phyloP scores from a whole-genome alignment of 2,329 filamentous ascomycete species.

The Triangularia setosa region DNA sequence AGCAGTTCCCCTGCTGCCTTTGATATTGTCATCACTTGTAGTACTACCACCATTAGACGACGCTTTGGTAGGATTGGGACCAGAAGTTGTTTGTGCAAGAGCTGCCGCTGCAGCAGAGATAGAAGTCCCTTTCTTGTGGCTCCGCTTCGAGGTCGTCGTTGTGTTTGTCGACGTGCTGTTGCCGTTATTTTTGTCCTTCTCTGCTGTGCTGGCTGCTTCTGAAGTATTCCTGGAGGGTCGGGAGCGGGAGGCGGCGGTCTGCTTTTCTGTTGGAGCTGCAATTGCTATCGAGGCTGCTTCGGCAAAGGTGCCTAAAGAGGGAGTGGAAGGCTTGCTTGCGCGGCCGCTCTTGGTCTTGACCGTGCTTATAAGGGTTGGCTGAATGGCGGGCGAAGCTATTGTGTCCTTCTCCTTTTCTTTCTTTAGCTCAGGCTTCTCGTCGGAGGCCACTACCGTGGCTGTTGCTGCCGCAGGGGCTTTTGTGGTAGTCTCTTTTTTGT shows the following conservation, averaged over 20 bases:
- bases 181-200: conserved; percentile 9
- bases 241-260: conserved; percentile 35
- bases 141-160: conserved; percentile 45
- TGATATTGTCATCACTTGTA: conserved; percentile 10
- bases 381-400: conserved; percentile 30
- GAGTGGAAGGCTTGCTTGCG: conserved; percentile 64
- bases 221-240: conserved; percentile 49
- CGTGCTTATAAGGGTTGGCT: conserved; percentile 36
- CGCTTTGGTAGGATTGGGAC: background rate
- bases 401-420: background rate
- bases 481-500: conserved; percentile 16
- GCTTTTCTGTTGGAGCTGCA: background rate
- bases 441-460: background rate
- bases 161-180: conserved; percentile 10
- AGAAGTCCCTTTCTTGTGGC: conserved; percentile 55
- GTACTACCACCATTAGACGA: background rate
- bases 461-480: conserved; percentile 14
- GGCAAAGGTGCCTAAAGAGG: conserved; percentile 56
- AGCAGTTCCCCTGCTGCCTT: conserved; percentile 9
- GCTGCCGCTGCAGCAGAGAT: conserved; percentile 35
- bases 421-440: conserved; percentile 25
- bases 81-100: conserved; percentile 6
- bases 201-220: conserved; percentile 7
- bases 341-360: conserved; percentile 61
- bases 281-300: conserved; percentile 39